Conservation (phyloP, 768 basidiomycete species). For the Daedaleopsis nitida region DNA sequence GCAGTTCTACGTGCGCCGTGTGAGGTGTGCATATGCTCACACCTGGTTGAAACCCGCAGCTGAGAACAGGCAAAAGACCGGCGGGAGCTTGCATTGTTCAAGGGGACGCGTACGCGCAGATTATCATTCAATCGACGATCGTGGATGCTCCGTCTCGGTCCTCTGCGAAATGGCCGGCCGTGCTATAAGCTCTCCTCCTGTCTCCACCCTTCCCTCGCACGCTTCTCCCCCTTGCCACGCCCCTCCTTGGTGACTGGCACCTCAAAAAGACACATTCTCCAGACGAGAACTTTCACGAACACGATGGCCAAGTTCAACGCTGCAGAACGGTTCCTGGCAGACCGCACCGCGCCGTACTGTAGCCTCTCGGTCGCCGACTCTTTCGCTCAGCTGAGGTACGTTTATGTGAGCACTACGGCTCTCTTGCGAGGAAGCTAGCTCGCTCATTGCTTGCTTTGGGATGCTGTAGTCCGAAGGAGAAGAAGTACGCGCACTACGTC, state of each 20-base stretch:
- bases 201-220: background rate
- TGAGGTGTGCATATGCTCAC: too few species aligned
- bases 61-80: background rate
- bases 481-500: constrained; percentile 77
- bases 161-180: constrained; percentile 5
- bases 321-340: constrained; percentile 71
- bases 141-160: constrained; percentile 5
- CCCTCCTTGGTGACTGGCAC: background rate
- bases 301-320: constrained; percentile 37
- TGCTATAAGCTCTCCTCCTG: background rate
- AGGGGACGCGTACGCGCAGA: background rate
- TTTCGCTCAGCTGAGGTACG: constrained; percentile 68
- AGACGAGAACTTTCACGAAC: constrained; percentile 17
- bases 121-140: background rate
- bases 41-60: too few species aligned
- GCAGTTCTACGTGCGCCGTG: too few species aligned
- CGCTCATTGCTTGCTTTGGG: background rate
- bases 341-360: constrained; percentile 76
- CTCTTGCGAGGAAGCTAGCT: constrained; percentile 7
- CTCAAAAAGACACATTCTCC: background rate
- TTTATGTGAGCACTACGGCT: background rate
- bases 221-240: background rate
- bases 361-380: constrained; percentile 66
- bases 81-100: background rate
- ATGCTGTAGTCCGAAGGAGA: constrained; percentile 61